A percentile compares a stretch with the other conserved stretches of the same genome.
Evolutionary conservation across 2,329 filamentous ascomycete genomes (phyloP).

Genomic region (Epichloe amarillans): DNA sequence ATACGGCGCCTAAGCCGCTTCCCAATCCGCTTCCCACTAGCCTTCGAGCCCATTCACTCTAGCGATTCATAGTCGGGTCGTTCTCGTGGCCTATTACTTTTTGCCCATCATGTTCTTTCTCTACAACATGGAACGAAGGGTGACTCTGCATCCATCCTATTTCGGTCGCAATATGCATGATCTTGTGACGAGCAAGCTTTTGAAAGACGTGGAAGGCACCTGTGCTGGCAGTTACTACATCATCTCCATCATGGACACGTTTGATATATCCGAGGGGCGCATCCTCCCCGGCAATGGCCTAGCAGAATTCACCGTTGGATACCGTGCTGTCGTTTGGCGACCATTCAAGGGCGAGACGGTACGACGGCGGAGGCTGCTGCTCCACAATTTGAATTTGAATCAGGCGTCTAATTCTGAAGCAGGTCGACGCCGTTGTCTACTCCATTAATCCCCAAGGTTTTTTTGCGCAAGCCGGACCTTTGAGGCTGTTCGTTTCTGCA

Average conservation of each 20-base stretch:
- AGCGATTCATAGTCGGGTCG: background rate
- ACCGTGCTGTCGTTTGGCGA: slow-evolving; percentile 92
- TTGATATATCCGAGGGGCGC: slow-evolving; percentile 85
- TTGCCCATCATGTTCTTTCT: slow-evolving; percentile 79
- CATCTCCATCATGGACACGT: slow-evolving; percentile 93
- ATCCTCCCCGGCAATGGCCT: slow-evolving; percentile 85
- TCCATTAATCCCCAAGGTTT: slow-evolving; percentile 88
- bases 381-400: slow-evolving; percentile 3
- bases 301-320: slow-evolving; percentile 88
- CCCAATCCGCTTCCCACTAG: background rate
- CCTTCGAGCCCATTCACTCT: background rate
- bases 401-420: slow-evolving; percentile 20
- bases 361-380: slow-evolving; percentile 24
- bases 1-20: background rate
- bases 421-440: slow-evolving; percentile 90
- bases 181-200: slow-evolving; percentile 75
- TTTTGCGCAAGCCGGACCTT: slow-evolving; percentile 69
- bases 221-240: slow-evolving; percentile 96
- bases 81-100: background rate
- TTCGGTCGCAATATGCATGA: slow-evolving; percentile 91
- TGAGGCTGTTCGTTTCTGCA: slow-evolving; percentile 67
- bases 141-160: slow-evolving; percentile 92
- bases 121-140: slow-evolving; percentile 87
- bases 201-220: slow-evolving; percentile 87
- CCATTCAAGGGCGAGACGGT: slow-evolving; percentile 98